A percentile compares a stretch with the other conserved stretches of the same genome.
phyloP scores from a whole-genome alignment of 2,329 filamentous ascomycete genomes.

The Saccharata proteae region DNA sequence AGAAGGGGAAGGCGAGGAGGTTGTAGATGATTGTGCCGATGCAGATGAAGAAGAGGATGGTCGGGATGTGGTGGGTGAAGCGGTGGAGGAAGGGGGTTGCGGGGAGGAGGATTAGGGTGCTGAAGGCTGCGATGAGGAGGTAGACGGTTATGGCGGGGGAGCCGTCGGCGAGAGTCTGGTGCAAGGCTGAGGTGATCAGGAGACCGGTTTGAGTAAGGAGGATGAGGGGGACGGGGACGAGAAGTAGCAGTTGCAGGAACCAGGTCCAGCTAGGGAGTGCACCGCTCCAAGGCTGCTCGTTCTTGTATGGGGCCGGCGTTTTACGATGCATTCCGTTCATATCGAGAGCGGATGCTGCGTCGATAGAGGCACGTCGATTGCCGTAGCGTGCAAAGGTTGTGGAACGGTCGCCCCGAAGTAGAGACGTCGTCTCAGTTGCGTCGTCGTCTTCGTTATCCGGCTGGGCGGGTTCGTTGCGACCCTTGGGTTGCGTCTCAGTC shows the following conservation, averaged over 20 bases:
- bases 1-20: constrained; percentile 79
- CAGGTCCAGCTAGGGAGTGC: constrained; percentile 73
- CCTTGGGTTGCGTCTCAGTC: constrained; percentile 10
- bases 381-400: constrained; percentile 37
- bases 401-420: constrained; percentile 36
- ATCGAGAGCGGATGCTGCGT: constrained; percentile 14
- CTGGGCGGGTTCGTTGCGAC: constrained; percentile 4
- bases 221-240: constrained; percentile 67
- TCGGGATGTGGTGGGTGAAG: constrained; percentile 68
- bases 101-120: constrained; percentile 62
- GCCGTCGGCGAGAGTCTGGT: constrained; percentile 78
- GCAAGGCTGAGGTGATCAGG: constrained; percentile 56
- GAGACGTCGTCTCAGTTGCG: constrained; percentile 44
- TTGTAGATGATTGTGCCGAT: constrained; percentile 73
- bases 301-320: constrained; percentile 37
- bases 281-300: constrained; percentile 79
- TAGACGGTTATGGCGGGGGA: constrained; percentile 61
- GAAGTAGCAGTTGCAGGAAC: constrained; percentile 71
- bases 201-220: constrained; percentile 66
- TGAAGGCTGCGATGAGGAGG: constrained; percentile 53
- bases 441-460: constrained; percentile 22
- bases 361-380: constrained; percentile 23
- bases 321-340: constrained; percentile 2
- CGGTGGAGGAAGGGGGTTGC: constrained; percentile 77
- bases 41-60: constrained; percentile 63